A percentile compares a stretch with the other conserved stretches of the same genome.
phyloP scores from a whole-genome alignment of 2,329 filamentous ascomycete genomes.

The Ceratocystis destructans region DNA sequence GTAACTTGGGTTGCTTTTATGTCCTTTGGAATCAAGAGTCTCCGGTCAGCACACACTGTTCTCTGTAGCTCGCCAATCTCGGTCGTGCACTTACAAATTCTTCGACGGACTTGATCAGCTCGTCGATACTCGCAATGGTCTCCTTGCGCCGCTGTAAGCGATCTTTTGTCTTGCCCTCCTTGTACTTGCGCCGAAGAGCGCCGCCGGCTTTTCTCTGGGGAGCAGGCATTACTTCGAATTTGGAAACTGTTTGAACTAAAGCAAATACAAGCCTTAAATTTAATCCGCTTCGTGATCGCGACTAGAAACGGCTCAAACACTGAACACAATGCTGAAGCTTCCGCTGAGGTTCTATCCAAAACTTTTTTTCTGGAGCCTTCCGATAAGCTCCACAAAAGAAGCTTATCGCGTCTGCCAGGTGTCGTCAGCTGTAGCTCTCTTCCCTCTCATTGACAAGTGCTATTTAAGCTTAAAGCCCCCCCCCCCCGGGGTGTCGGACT shows the following conservation, averaged over 20 bases:
- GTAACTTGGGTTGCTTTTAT: slow-evolving; percentile 44
- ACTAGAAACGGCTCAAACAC: neutral
- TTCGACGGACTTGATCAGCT: slow-evolving; percentile 29
- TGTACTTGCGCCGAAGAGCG: slow-evolving; percentile 17
- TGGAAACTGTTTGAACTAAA: neutral
- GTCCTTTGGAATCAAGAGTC: slow-evolving; percentile 34
- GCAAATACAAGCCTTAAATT: no score
- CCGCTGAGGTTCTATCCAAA: neutral
- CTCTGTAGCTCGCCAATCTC: neutral
- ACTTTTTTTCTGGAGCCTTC: slow-evolving; percentile 17
- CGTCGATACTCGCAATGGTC: slow-evolving; percentile 29
- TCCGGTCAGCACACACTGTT: neutral
- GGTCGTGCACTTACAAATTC: slow-evolving; percentile 28
- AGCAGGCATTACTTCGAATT: slow-evolving; percentile 6
- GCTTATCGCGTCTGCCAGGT: slow-evolving; percentile 2
- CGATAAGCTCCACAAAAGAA: slow-evolving; percentile 17
- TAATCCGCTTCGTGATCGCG: neutral
- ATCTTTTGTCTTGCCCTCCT: slow-evolving; percentile 19
- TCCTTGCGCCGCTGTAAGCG: slow-evolving; percentile 27
- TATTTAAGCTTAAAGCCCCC: slow-evolving; percentile 2
- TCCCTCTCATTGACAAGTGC: neutral
- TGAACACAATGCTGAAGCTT: neutral
- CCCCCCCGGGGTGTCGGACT: neutral
- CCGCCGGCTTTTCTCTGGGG: slow-evolving; percentile 12
- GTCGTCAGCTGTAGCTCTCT: neutral